Evolutionary conservation across 306 rosid species (phyloP).

Genomic region (Echinosophora koreensis): DNA sequence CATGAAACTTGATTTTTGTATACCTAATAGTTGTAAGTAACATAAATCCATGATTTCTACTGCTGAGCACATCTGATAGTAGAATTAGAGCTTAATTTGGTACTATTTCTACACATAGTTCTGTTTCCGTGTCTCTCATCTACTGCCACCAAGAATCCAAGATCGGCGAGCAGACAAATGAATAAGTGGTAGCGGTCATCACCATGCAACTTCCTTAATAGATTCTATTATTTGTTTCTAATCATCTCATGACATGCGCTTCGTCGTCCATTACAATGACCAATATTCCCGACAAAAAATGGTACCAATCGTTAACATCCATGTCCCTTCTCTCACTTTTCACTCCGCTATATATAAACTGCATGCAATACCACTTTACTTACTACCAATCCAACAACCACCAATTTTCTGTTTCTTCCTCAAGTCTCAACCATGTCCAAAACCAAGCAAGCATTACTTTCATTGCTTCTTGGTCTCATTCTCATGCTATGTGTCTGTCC

Average conservation of each 20-base stretch:
- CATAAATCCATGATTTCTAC: too few relatives aligned
- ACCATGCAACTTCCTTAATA: slow-evolving; percentile 42
- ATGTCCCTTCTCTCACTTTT: background rate
- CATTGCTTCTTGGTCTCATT: slow-evolving; percentile 39
- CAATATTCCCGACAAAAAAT: background rate
- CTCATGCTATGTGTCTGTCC: background rate
- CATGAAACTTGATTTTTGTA: too few relatives aligned
- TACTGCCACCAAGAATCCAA: background rate
- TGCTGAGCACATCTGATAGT: too few relatives aligned
- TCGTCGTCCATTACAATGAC: background rate
- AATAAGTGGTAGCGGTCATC: slow-evolving; percentile 30
- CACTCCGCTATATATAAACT: slow-evolving; percentile 9
- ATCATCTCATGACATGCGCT: background rate
- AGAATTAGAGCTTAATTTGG: too few relatives aligned
- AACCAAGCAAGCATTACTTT: slow-evolving; percentile 23
- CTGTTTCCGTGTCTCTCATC: too few relatives aligned
- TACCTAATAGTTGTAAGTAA: too few relatives aligned
- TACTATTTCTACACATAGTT: too few relatives aligned
- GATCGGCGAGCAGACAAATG: background rate
- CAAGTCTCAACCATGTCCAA: slow-evolving; percentile 39
- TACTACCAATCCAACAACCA: background rate
- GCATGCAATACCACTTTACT: background rate
- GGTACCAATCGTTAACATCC: slow-evolving; percentile 29
- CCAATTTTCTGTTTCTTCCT: slow-evolving; percentile 12
- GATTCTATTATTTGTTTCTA: background rate